Conservation (phyloP, 768 basidiomycete species). For the Terana coerulea region DNA sequence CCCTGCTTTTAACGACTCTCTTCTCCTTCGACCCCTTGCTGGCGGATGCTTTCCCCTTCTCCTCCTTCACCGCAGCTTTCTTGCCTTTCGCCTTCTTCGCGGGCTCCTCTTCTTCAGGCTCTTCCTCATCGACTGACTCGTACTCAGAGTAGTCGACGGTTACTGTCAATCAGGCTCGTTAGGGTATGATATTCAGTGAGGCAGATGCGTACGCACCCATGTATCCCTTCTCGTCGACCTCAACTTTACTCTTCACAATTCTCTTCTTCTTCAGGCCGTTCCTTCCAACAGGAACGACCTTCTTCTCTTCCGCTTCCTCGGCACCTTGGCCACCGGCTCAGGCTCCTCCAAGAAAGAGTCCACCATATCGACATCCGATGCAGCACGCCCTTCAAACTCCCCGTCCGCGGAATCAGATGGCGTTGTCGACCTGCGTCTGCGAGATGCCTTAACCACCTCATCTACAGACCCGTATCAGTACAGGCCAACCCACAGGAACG, state of each 20-base stretch:
- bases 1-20: conserved; percentile 56
- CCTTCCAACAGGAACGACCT: conserved; percentile 64
- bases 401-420: conserved; percentile 23
- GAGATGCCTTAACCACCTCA: conserved; percentile 17
- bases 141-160: conserved; percentile 79
- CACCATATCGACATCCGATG: conserved; percentile 6
- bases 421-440: conserved; percentile 1
- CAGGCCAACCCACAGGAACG: background rate
- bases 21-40: conserved; percentile 75
- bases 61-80: conserved; percentile 12
- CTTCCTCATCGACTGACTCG: conserved; percentile 70
- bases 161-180: conserved; percentile 34
- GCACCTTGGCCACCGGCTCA: conserved; percentile 24
- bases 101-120: conserved; percentile 28
- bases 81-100: conserved; percentile 24
- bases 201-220: conserved; percentile 45
- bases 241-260: conserved; percentile 53
- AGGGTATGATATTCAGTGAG: background rate
- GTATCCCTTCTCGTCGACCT: conserved; percentile 65
- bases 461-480: conserved; percentile 20
- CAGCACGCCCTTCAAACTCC: conserved; percentile 14
- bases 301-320: conserved; percentile 44
- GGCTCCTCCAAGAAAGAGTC: conserved; percentile 10
- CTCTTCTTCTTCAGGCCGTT: conserved; percentile 78
- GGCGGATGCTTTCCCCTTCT: conserved; percentile 6